Base-by-base conservation (phyloP, 202 grass and related monocot genomes). In the Digitaria exilis region DNA sequence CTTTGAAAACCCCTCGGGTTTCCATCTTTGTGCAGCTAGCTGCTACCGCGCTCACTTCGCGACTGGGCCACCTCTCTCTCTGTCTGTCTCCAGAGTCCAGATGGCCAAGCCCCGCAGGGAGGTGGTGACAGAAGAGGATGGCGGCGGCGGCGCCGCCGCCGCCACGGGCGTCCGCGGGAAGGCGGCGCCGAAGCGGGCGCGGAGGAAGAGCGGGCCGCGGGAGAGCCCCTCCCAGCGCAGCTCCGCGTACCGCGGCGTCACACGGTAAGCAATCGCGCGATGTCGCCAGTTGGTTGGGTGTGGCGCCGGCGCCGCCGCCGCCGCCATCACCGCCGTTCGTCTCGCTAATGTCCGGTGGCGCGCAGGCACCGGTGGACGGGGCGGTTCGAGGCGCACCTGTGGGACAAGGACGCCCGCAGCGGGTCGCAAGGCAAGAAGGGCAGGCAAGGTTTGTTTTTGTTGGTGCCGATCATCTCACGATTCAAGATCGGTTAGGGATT, bases 301-400 rank as follows among this genome's bases (percentile, higher is more conserved):
- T 44, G 43, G 43, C 43, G 11, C n/a, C n/a, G n/a, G n/a, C n/a
- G n/a, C n/a, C n/a, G n/a, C n/a, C n/a, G n/a, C n/a, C n/a, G n/a
- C 9, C 37, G 37, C 37, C 43, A 13, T 13, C 43, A 44, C 11
- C 8, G 7, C 43, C 43, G 9, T 1, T 43, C 5, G 37, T 39
- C 37, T 39, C 9, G 37, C 37, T 39, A 6, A 3, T 37, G 32
- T 6, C 19, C 25, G 57, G 12, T 14, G 9, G 19, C 17, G n/a
- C n/a, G 24, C 72, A 96, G 94, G 78, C 94, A 97, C 83, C 81
- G 94, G 69, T 94, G 92, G 90, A 97, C 94, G 45, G 94, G 94
- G 29, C 77, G 94, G 70, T 92, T 87, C 88, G 91, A 97, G 94
- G 94, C 94, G 26, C 92, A 97, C 87, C 80, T 92, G 46, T 92